Evolutionary conservation across 148 eudicot species (phyloP).

Genomic region (Amaranthus cruentus): DNA sequence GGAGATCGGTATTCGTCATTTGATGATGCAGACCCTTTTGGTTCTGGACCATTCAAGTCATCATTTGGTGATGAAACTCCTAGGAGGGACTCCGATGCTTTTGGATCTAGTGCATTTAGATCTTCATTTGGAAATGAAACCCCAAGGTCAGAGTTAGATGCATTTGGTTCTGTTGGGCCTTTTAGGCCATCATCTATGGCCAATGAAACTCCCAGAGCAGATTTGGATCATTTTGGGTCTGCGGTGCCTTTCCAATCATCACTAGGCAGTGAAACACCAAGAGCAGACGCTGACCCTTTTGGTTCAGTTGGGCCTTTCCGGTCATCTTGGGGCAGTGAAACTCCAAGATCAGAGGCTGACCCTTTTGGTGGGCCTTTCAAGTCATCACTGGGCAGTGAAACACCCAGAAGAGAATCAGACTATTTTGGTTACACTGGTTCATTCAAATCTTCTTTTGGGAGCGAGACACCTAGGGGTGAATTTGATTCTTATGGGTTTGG

Average conservation of each 20-base stretch:
- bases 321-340: slow-evolving; percentile 34
- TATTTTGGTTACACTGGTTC: slow-evolving; percentile 33
- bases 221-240: slow-evolving; percentile 21
- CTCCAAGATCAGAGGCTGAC: slow-evolving; percentile 44
- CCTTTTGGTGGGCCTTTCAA: slow-evolving; percentile 30
- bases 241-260: slow-evolving; percentile 32
- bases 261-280: slow-evolving; percentile 35
- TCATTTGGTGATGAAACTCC: slow-evolving; percentile 37
- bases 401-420: slow-evolving; percentile 38
- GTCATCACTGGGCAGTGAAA: slow-evolving; percentile 32
- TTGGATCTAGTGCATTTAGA: slow-evolving; percentile 60
- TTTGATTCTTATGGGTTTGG: slow-evolving; percentile 32
- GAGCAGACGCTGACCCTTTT: slow-evolving; percentile 25
- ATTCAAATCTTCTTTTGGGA: slow-evolving; percentile 32
- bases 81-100: slow-evolving; percentile 50
- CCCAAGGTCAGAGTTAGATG: slow-evolving; percentile 40
- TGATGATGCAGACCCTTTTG: slow-evolving; percentile 45
- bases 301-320: slow-evolving; percentile 33
- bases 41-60: slow-evolving; percentile 33
- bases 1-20: slow-evolving; percentile 37
- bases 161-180: slow-evolving; percentile 31
- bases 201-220: slow-evolving; percentile 39
- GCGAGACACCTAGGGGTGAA: slow-evolving; percentile 49
- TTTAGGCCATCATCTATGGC: slow-evolving; percentile 27
- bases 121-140: slow-evolving; percentile 48